Percentiles rank a stretch among this genome's conserved stretches.
phyloP scores from a whole-genome alignment of 805 yeast species.

The Sugiyamaella chiloensis region DNA sequence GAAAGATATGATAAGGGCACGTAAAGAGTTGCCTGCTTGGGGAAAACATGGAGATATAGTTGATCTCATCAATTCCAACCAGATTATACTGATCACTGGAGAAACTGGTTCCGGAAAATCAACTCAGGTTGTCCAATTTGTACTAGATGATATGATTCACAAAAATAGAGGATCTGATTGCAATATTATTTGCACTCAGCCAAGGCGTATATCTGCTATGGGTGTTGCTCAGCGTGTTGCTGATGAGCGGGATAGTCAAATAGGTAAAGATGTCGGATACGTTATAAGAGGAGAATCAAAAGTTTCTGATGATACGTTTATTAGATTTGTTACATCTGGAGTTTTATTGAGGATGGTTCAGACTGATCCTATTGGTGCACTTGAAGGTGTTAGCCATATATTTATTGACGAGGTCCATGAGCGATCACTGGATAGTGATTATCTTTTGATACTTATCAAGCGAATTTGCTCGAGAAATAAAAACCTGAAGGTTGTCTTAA shows the following conservation, averaged over 20 bases:
- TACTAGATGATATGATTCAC: slow-evolving; percentile 59
- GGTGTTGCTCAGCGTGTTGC: slow-evolving; percentile 92
- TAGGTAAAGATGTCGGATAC: slow-evolving; percentile 83
- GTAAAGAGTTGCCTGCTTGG: slow-evolving; percentile 84
- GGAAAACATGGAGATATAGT: slow-evolving; percentile 55
- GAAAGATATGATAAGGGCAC: slow-evolving; percentile 39
- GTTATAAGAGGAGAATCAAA: slow-evolving; percentile 86
- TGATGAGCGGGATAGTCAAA: slow-evolving; percentile 62
- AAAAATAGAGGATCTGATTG: slow-evolving; percentile 46
- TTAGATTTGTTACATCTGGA: slow-evolving; percentile 92
- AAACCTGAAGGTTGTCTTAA: slow-evolving; percentile 66
- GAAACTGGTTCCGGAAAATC: slow-evolving; percentile 98
- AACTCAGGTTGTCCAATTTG: slow-evolving; percentile 88
- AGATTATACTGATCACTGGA: slow-evolving; percentile 81
- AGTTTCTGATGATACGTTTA: slow-evolving; percentile 55
- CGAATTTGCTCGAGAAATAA: slow-evolving; percentile 45
- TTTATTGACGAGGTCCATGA: slow-evolving; percentile 97
- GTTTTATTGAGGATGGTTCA: slow-evolving; percentile 84
- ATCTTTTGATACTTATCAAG: slow-evolving; percentile 73
- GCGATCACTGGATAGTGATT: slow-evolving; percentile 86
- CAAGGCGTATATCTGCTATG: slow-evolving; percentile 91
- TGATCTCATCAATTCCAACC: slow-evolving; percentile 51
- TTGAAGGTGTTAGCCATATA: slow-evolving; percentile 55
- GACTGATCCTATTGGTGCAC: slow-evolving; percentile 37
- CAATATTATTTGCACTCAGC: slow-evolving; percentile 83